These are phyloP conservation scores for Crithidia acanthocephali DNA, from an alignment of 208 protist species.

Conservation along the genomic window DNA sequence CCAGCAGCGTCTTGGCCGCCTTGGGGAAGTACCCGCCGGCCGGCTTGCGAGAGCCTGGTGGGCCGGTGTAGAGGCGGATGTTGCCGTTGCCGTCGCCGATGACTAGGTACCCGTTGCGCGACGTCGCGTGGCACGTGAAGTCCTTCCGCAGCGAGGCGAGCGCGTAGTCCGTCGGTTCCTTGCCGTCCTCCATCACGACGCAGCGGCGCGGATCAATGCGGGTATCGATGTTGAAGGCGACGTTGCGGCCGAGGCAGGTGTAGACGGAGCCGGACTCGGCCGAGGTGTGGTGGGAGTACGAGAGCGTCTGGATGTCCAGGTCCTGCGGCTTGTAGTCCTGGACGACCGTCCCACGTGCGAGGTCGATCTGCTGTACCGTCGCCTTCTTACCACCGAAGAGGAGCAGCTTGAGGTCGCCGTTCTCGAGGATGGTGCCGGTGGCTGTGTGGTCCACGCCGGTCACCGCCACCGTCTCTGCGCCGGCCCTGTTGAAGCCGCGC, in stretches of 20 bases:
- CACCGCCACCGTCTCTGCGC: constrained; percentile 32
- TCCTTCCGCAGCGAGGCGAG: constrained; percentile 29
- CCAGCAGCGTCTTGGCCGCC: constrained; percentile 61
- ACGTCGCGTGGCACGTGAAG: constrained; percentile 72
- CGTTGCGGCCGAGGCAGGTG: constrained; percentile 54
- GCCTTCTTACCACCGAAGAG: constrained; percentile 44
- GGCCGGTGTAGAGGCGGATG: constrained; percentile 69
- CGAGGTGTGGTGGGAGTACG: constrained; percentile 56
- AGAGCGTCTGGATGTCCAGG: constrained; percentile 29
- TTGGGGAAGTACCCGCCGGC: constrained; percentile 56
- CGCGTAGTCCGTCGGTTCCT: constrained; percentile 44
- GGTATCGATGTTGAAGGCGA: constrained; percentile 74
- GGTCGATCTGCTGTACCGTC: constrained; percentile 47
- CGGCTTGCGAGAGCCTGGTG: constrained; percentile 50
- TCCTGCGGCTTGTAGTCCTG: constrained; percentile 49
- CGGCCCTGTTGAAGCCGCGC: constrained; percentile 42
- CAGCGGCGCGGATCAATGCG: constrained; percentile 56
- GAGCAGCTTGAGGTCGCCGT: constrained; percentile 51
- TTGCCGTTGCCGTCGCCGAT: constrained; percentile 56
- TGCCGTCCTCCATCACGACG: constrained; percentile 48
- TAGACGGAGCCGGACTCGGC: constrained; percentile 40
- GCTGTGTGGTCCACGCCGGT: constrained; percentile 34
- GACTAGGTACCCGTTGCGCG: constrained; percentile 53
- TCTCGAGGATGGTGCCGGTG: constrained; percentile 49
- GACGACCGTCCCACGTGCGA: constrained; percentile 53